These are phyloP conservation scores for Pneumocystis wakefieldiae DNA, from an alignment of 1,139 yeast genomes.

Conservation along the genomic window DNA sequence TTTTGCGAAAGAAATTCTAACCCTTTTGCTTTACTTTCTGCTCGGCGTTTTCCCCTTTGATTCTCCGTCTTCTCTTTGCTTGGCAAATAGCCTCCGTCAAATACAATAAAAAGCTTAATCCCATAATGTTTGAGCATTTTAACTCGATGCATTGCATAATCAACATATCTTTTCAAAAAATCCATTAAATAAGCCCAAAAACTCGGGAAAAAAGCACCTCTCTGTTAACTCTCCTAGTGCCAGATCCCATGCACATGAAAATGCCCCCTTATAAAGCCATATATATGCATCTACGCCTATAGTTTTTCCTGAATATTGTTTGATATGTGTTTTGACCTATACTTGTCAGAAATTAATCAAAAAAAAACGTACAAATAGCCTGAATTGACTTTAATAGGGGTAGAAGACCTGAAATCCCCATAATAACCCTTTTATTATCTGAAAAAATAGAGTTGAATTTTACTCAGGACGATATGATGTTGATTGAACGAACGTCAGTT, in stretches of 20 bases:
- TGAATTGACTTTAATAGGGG: slow-evolving; percentile 16
- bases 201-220: slow-evolving; percentile 30
- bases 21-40: slow-evolving; percentile 44
- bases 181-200: slow-evolving; percentile 10
- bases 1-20: slow-evolving; percentile 37
- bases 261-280: slow-evolving; percentile 83
- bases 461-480: background rate
- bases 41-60: slow-evolving; percentile 43
- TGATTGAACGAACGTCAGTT: no score
- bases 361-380: slow-evolving; percentile 6
- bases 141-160: slow-evolving; percentile 41
- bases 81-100: slow-evolving; percentile 82
- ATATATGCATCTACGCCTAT: slow-evolving; percentile 91
- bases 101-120: slow-evolving; percentile 73
- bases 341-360: slow-evolving; percentile 26
- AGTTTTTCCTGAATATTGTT: slow-evolving; percentile 53
- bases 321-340: slow-evolving; percentile 44
- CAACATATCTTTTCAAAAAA: slow-evolving; percentile 32
- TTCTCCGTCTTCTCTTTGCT: slow-evolving; percentile 63
- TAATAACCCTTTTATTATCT: background rate
- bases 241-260: slow-evolving; percentile 72
- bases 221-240: slow-evolving; percentile 55
- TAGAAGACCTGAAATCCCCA: slow-evolving; percentile 14
- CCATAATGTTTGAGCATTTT: slow-evolving; percentile 50
- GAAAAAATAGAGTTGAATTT: background rate